Evolutionary conservation across 768 basidiomycete genomes (phyloP).

Genomic region (Tricholoma flavovirens): DNA sequence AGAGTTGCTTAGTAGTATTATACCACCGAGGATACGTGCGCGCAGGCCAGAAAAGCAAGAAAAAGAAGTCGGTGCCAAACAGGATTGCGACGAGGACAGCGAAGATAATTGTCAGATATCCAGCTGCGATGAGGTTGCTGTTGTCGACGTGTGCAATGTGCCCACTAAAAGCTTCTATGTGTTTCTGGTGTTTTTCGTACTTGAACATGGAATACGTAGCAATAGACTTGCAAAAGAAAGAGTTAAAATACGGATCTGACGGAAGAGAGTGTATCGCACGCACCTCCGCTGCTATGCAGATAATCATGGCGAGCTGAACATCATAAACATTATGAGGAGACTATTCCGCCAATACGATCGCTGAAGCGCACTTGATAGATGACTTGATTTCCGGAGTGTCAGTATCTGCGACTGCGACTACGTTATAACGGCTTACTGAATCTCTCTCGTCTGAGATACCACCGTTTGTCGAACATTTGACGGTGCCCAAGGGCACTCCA

Average conservation of each 20-base stretch:
- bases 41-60: slow-evolving; percentile 29
- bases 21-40: slow-evolving; percentile 29
- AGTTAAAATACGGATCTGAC: not conserved
- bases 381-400: slow-evolving; percentile 7
- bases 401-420: not conserved
- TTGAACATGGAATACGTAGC: slow-evolving; percentile 33
- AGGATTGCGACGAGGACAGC: slow-evolving; percentile 30
- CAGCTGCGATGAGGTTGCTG: slow-evolving; percentile 25
- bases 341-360: not conserved
- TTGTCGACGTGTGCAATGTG: slow-evolving; percentile 22
- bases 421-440: slow-evolving; percentile 19
- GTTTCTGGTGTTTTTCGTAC: slow-evolving; percentile 24
- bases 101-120: slow-evolving; percentile 27
- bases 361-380: slow-evolving; percentile 5
- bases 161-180: slow-evolving; percentile 19
- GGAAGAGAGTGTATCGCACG: slow-evolving; percentile 4
- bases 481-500: slow-evolving; percentile 25
- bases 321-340: not conserved
- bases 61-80: slow-evolving; percentile 32
- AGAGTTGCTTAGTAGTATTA: slow-evolving; percentile 13
- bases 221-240: slow-evolving; percentile 15
- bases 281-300: slow-evolving; percentile 29
- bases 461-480: slow-evolving; percentile 27
- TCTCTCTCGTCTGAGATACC: slow-evolving; percentile 28
- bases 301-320: slow-evolving; percentile 24